Base-by-base conservation (phyloP, 2,329 filamentous ascomycete genomes). In the Colletotrichum sojae region DNA sequence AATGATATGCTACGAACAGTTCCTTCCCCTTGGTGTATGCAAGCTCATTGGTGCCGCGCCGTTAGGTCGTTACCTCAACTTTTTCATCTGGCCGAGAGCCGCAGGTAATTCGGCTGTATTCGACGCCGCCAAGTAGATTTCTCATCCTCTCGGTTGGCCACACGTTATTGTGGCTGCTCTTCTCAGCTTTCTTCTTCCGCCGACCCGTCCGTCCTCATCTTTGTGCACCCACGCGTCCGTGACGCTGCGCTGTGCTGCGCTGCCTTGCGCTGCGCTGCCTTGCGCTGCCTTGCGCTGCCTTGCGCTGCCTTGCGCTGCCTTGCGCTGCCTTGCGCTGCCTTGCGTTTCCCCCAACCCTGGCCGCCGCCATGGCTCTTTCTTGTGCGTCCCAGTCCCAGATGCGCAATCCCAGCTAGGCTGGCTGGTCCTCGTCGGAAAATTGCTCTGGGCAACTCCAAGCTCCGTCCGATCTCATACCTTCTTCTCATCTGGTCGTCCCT, bases 301-400 rank as follows among this genome's bases (percentile, higher is more conserved):
- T 36, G 31, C 31, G 31, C 9, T 31, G 27, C 27, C 9, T 8
- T 31, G 27, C 27, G 27, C 27, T 31, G 27, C 27, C 6, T 31
- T 31, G 27, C 27, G 27, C 9, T 31, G 27, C 27, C 6, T 36
- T 36, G 31, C 27, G 27, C 6, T 31, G 27, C 27, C 8, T 36
- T 36, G 31, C 31, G 31, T 36, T 36, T 8, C 52, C 39, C 31
- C 52, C 18, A 51, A 49, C 57, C 52, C 52, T 57, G 46, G 40
- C 53, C 52, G 64, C 64, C 60, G 64, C 64, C 60, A 63, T 51
- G 59, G 64, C 53, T 57, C 60, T 45, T 51, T 40, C 16, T 48
- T 43, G 40, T 15, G 13, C 40, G 16, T 43, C 40, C 40, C 39
- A 43, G 39, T n/a, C n/a, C 39, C 13, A 36, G 10, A 15, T 16